These are phyloP conservation scores for Xylaria bambusicola DNA, from an alignment of 495 filamentous ascomycete genomes.

Conservation along the genomic window DNA sequence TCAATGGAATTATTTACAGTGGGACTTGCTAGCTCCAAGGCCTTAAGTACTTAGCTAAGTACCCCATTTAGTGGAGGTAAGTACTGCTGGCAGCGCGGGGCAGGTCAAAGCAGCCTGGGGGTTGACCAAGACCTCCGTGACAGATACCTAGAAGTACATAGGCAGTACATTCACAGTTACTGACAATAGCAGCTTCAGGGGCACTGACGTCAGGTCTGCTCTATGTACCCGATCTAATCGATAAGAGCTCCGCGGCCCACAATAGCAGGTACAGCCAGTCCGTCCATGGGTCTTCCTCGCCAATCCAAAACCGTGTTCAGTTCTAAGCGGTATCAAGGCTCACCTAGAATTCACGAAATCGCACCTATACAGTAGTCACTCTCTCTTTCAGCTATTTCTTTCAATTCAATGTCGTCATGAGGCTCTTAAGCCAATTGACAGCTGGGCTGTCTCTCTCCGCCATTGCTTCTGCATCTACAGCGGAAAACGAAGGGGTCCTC, in stretches of 20 bases:
- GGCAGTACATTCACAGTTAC: too few species aligned
- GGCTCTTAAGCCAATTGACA: conserved; percentile 30
- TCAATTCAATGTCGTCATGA: conserved; percentile 31
- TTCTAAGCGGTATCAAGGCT: not conserved
- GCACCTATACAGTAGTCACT: conserved; percentile 4
- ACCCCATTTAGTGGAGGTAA: not conserved
- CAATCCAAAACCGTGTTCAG: conserved; percentile 36
- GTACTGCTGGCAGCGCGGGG: not conserved
- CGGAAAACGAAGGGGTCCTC: conserved; percentile 43
- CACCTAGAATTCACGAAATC: conserved; percentile 13
- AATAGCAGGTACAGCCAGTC: conserved; percentile 1
- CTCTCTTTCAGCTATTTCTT: not conserved
- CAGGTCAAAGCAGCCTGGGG: not conserved
- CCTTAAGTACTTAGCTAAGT: not conserved
- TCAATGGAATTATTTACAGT: conserved; percentile 8
- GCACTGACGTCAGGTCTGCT: conserved; percentile 25
- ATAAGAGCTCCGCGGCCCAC: conserved; percentile 23
- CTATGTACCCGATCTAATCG: conserved; percentile 15
- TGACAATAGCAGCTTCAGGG: too few species aligned
- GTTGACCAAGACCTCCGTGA: too few species aligned
- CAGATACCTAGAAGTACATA: too few species aligned
- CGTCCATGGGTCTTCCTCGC: conserved; percentile 14
- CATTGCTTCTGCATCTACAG: conserved; percentile 14
- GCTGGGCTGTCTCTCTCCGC: conserved; percentile 32
- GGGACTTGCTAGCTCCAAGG: not conserved